Base-by-base conservation (phyloP, 139 green algal genomes). In the Micractinium sp. region DNA sequence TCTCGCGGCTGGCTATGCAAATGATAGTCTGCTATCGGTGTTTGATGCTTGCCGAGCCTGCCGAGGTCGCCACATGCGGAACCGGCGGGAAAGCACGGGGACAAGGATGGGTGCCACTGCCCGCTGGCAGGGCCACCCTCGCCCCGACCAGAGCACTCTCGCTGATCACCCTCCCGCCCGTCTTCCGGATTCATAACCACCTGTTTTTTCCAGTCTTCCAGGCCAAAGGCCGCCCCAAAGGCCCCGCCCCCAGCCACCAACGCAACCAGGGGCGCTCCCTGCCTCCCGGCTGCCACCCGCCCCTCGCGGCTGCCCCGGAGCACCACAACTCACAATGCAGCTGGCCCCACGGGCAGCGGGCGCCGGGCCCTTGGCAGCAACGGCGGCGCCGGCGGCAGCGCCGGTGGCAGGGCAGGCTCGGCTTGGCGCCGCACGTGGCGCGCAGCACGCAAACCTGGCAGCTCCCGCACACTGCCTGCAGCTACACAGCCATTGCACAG, bases 391-490 rank as follows among this genome's bases (percentile, higher is more conserved):
- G 63, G 63, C 63, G 74, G 74, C 74, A 38, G 14, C 74, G 74
- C 35, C 74, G 83, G 61, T 39, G 38, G 33, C 73, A 14, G 27
- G 27, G 36, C 25, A 67, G 67, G 27, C 67, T 3, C 66, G 12
- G 25, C 63, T 29, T 5, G 25, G 36, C 29, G 83, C 23, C 14
- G 63, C 67, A 12, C 27, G 39, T 5, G 2, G 38, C 27, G 38
- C 83, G 5, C 83, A 87, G 31, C 83, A 87, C n/a, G 18, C 27
- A 9, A 80, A 87, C 67, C 31, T 87, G 36, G 83, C 38, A 53
- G 36, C 66, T 22, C 83, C 83, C 14, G 83, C 67, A 27, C 67
- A 80, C 38, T 67, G 66, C 67, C 19, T 79, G 2, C 83, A 87
- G 83, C 82, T 87, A 20, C 23, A 53, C 63, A 87, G 33, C 35